Conservation (phyloP, 2,329 filamentous ascomycete genomes). For the Lasiodiplodia hormozganensis region DNA sequence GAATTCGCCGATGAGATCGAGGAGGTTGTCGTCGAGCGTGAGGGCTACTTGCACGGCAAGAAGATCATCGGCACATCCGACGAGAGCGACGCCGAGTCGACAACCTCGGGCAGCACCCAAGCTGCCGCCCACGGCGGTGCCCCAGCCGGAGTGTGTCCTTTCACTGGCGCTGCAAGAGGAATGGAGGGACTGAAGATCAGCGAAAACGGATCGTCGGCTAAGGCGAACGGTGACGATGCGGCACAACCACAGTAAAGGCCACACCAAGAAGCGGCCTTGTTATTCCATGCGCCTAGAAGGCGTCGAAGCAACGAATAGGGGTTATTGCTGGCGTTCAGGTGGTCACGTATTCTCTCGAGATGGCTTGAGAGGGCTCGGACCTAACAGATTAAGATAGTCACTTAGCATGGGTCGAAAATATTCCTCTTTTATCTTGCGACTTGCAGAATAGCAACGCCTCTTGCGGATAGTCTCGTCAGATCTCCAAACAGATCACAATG, state of each 20-base stretch:
- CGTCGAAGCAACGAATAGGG: neutral
- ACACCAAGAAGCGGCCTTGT: neutral
- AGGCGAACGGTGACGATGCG: neutral
- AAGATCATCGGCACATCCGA: conserved; percentile 40
- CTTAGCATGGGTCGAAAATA: neutral
- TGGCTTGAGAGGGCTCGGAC: neutral
- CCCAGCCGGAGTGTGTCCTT: conserved; percentile 25
- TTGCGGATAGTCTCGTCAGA: neutral
- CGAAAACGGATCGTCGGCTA: neutral
- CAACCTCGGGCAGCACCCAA: conserved; percentile 23
- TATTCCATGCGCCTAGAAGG: neutral
- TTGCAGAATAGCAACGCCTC: neutral
- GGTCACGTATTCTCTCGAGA: neutral
- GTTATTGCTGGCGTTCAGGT: conserved; percentile 7
- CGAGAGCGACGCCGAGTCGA: conserved; percentile 33
- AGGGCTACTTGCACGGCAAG: conserved; percentile 47
- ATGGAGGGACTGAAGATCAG: conserved; percentile 12
- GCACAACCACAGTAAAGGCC: conserved; percentile 2
- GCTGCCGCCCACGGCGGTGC: conserved; percentile 1
- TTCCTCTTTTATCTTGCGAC: neutral
- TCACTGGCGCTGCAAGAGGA: conserved; percentile 28
- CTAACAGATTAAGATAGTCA: conserved; percentile 1
- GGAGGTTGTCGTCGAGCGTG: conserved; percentile 44
- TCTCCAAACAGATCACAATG: neutral
- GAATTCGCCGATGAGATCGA: conserved; percentile 60